Base-by-base conservation (phyloP, 2,329 filamentous ascomycete species). In the Trichoderma semiorbis region DNA sequence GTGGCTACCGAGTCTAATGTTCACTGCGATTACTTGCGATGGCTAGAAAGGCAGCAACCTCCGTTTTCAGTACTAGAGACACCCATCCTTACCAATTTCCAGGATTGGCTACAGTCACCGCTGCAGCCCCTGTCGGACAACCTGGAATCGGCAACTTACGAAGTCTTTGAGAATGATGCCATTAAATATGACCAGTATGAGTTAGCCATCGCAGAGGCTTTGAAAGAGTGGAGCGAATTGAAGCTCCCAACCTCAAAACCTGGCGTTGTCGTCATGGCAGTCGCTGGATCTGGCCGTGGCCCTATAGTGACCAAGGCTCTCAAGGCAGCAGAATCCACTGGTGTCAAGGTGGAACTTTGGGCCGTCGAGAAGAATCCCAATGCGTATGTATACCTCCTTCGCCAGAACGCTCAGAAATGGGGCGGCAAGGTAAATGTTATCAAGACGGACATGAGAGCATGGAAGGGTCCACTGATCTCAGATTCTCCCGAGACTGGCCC, bases 181-280 rank as follows among this genome's bases (percentile, higher is more conserved):
- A 93, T 99, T 82, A 99, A 99, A 82, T 99, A 99, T 80, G 91
- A 94, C 74, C 97, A 95, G 86, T 99, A 99, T 79, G 94, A 98
- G 80, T 86, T 88, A 60, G 96, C 96, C 16, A 92, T 97, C 71
- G 89, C 89, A 5, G 89, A 93, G 74, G 95, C 96, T 0, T 85
- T 99, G 73, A 86, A 84, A 14, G 95, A 98, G 78, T 97, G 96
- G 91, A 87, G 87, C 72, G 83, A 86, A 47, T 86, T 93, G 72
- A 85, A 88, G 36, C 94, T 93, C 78, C 91, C 94, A 0, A 93
- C 91, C 0, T 91, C 91, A 14, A 86, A 88, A 11, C 87, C 89
- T 62, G 91, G 91, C 21, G 87, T 89, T 5, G 90, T 98, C 3
- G 91, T 98, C 30, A 89, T 98, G 67, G 95, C 95, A 1, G 95